Percentiles rank a stretch among this genome's conserved stretches.
phyloP scores from a whole-genome alignment of 495 filamentous ascomycete species.

The Hypoxylon cercidicola region DNA sequence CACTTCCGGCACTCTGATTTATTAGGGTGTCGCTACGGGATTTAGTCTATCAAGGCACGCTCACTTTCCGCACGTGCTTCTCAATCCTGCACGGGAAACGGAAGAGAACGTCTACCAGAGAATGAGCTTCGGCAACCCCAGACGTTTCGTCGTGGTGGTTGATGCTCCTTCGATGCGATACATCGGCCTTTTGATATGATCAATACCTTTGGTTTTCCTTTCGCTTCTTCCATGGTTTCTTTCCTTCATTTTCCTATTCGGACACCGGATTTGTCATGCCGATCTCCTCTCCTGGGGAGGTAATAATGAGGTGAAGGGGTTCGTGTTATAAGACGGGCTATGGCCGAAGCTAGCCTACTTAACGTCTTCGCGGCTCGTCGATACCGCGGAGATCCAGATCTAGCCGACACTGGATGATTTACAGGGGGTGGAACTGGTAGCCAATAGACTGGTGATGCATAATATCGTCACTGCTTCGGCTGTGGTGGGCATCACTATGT shows the following conservation, averaged over 20 bases:
- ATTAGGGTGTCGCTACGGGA: constrained; percentile 41
- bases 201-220: constrained; percentile 30
- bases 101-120: constrained; percentile 30
- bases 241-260: constrained; percentile 41
- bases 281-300: constrained; percentile 57
- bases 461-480: constrained; percentile 1
- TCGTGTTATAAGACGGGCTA: constrained; percentile 11
- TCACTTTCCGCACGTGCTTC: constrained; percentile 1
- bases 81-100: constrained; percentile 6
- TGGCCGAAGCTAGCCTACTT: constrained; percentile 6
- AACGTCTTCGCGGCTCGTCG: constrained; percentile 4
- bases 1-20: constrained; percentile 44
- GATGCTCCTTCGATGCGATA: constrained; percentile 46
- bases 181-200: constrained; percentile 39
- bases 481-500: neutral
- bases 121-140: constrained; percentile 22
- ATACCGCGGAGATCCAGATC: neutral
- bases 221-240: constrained; percentile 33
- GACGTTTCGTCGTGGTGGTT: constrained; percentile 14
- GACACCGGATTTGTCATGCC: constrained; percentile 47
- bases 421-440: neutral
- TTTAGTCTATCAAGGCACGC: constrained; percentile 39
- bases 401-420: neutral
- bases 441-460: constrained; percentile 3
- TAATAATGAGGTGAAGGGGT: constrained; percentile 47